Percentiles rank a stretch among this genome's conserved stretches.
phyloP scores from a whole-genome alignment of 805 yeast species.

The Metschnikowia cubensis region DNA sequence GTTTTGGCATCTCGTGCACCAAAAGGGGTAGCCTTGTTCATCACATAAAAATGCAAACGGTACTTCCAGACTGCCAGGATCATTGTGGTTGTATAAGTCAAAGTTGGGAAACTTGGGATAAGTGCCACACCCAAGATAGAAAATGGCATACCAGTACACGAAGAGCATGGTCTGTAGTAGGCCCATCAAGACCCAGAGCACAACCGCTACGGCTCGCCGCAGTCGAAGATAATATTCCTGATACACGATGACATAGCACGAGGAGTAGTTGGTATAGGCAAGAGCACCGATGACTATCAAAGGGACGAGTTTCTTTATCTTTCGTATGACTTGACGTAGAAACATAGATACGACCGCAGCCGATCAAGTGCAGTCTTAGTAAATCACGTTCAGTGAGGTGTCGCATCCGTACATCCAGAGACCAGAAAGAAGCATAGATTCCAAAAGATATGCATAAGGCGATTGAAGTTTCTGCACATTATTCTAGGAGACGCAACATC shows the following conservation, averaged over 20 bases:
- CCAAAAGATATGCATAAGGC: not conserved
- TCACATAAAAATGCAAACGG: conserved; percentile 69
- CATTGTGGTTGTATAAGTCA: conserved; percentile 22
- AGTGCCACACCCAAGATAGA: conserved; percentile 56
- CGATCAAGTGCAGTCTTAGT: not conserved
- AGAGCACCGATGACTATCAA: conserved; percentile 4
- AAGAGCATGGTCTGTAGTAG: conserved; percentile 6
- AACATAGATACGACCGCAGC: not conserved
- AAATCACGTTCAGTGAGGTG: not conserved
- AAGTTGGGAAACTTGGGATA: conserved; percentile 35
- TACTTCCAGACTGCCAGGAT: conserved; percentile 28
- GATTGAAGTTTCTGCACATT: not conserved
- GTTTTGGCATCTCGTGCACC: conserved; percentile 66
- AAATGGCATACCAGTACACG: conserved; percentile 44
- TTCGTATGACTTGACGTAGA: not conserved
- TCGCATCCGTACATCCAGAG: not conserved
- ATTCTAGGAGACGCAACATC: not conserved
- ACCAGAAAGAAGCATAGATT: not conserved
- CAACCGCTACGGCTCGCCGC: conserved; percentile 13
- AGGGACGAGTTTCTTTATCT: conserved; percentile 6
- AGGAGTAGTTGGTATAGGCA: conserved; percentile 13
- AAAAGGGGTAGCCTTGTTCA: conserved; percentile 66
- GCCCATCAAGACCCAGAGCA: conserved; percentile 14
- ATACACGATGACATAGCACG: conserved; percentile 15
- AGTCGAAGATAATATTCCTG: conserved; percentile 8